phyloP scores from a whole-genome alignment of 352 stramenopile genomes.

The Phytopythium chamaehyphon region DNA sequence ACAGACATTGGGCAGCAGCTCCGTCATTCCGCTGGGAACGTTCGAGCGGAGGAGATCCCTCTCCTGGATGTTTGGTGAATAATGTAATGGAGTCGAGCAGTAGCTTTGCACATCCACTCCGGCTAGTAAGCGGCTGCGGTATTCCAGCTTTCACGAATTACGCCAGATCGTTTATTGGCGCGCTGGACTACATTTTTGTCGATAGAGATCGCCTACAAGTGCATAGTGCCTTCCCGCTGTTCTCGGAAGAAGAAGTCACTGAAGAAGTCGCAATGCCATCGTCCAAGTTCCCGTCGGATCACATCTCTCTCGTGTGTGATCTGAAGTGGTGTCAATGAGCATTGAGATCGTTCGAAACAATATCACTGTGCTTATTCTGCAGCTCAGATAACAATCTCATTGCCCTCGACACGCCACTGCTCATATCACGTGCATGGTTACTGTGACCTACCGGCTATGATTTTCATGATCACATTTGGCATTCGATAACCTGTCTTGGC shows the following conservation, averaged over 20 bases:
- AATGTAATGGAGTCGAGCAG: not conserved
- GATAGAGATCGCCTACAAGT: slow-evolving; percentile 31
- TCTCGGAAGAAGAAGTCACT: slow-evolving; percentile 54
- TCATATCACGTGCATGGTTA: too few species aligned
- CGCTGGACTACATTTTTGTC: slow-evolving; percentile 72
- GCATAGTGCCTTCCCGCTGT: slow-evolving; percentile 51
- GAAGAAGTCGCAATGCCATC: slow-evolving; percentile 62
- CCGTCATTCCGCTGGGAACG: slow-evolving; percentile 40
- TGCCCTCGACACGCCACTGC: too few species aligned
- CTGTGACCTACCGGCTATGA: too few species aligned
- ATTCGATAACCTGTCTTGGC: too few species aligned
- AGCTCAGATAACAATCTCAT: too few species aligned
- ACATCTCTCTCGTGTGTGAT: slow-evolving; percentile 73
- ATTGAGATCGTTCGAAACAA: not conserved
- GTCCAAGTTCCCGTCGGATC: slow-evolving; percentile 72
- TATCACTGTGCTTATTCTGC: too few species aligned
- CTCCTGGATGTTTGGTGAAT: too few species aligned
- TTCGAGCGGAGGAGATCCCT: too few species aligned
- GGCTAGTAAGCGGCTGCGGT: slow-evolving; percentile 50
- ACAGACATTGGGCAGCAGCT: slow-evolving; percentile 52
- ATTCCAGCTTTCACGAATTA: slow-evolving; percentile 75
- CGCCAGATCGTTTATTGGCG: slow-evolving; percentile 53
- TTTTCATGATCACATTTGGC: too few species aligned
- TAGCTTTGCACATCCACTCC: slow-evolving; percentile 38
- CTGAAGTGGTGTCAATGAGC: slow-evolving; percentile 30